Evolutionary conservation across 768 basidiomycete species (phyloP).

Genomic region (Leucogyrophana mollusca): DNA sequence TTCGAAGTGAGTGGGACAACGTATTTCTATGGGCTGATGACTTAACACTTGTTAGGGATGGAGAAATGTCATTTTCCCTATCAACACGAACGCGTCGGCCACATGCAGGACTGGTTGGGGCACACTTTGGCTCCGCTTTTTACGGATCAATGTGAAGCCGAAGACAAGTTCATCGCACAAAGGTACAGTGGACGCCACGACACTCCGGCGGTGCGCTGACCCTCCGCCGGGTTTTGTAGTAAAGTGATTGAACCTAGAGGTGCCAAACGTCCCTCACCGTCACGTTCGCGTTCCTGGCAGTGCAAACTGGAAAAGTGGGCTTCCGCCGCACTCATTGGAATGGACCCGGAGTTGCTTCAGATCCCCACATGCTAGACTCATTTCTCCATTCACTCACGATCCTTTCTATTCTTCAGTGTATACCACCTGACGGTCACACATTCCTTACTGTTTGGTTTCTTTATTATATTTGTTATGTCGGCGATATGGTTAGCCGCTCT

Average conservation of each 20-base stretch:
- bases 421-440: too few relatives aligned
- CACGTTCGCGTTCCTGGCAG: neutral
- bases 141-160: slow-evolving; percentile 3
- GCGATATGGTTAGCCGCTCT: too few relatives aligned
- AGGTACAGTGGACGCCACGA: slow-evolving; percentile 4
- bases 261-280: neutral
- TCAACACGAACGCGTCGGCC: slow-evolving; percentile 31
- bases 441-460: too few relatives aligned
- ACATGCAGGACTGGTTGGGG: slow-evolving; percentile 41
- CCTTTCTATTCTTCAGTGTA: too few relatives aligned
- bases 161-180: slow-evolving; percentile 8
- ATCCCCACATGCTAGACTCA: too few relatives aligned
- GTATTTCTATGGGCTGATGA: neutral
- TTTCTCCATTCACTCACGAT: too few relatives aligned
- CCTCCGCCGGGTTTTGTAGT: neutral
- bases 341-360: too few relatives aligned
- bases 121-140: slow-evolving; percentile 20
- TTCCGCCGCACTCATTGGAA: too few relatives aligned
- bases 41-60: slow-evolving; percentile 34
- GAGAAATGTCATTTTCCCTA: slow-evolving; percentile 47
- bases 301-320: neutral
- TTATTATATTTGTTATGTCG: too few relatives aligned
- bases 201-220: neutral
- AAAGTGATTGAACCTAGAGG: neutral
- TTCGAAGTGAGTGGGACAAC: slow-evolving; percentile 32